A percentile compares a stretch with the other conserved stretches of the same genome.
Conservation (phyloP, 495 filamentous ascomycete species). For the Penicillium ucsense region DNA sequence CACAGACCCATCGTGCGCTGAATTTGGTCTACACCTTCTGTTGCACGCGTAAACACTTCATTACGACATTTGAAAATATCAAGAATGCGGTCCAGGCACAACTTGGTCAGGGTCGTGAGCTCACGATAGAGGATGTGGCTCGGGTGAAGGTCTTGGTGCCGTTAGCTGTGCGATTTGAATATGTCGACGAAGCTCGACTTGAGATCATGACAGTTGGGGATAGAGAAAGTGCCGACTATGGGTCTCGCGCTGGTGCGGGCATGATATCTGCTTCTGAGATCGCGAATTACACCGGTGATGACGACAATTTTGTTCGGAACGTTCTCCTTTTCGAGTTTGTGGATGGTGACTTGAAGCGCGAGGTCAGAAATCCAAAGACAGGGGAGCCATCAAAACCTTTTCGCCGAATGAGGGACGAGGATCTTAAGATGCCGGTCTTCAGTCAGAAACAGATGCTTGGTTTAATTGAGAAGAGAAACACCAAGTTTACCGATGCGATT, state of each 20-base stretch:
- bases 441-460: constrained; percentile 86
- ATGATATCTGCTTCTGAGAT: constrained; percentile 19
- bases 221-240: constrained; percentile 20
- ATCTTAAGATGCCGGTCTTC: constrained; percentile 87
- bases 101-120: constrained; percentile 47
- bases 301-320: constrained; percentile 39
- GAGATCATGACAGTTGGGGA: constrained; percentile 68
- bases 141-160: constrained; percentile 71
- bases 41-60: constrained; percentile 81
- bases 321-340: constrained; percentile 86
- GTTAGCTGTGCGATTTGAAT: constrained; percentile 68
- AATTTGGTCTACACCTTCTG: constrained; percentile 94
- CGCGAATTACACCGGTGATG: constrained; percentile 20
- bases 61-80: constrained; percentile 84
- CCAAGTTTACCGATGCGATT: constrained; percentile 72
- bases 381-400: constrained; percentile 58
- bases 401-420: constrained; percentile 59
- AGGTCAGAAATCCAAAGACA: constrained; percentile 59
- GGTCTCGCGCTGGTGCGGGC: constrained; percentile 1
- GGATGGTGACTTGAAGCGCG: constrained; percentile 80
- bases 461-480: constrained; percentile 85
- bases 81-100: constrained; percentile 77
- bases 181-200: constrained; percentile 72
- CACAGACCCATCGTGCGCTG: constrained; percentile 70
- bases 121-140: constrained; percentile 70